Conservation (phyloP, 345 rosid species). For the Pistacia integerrima region DNA sequence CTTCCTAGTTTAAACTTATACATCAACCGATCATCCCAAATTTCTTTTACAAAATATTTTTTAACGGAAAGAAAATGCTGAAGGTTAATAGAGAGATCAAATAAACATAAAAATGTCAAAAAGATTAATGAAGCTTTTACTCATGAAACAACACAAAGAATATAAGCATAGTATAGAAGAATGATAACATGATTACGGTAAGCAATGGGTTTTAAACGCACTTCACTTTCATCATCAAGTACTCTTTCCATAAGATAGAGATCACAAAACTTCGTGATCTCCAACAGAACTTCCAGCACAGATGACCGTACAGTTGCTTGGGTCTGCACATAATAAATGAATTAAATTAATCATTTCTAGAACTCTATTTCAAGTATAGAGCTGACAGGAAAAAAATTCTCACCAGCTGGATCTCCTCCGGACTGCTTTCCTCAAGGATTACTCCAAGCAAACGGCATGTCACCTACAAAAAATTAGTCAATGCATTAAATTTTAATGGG, state of each 20-base stretch:
- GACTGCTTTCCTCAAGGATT: slow-evolving; percentile 82
- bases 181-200: background rate
- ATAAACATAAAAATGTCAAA: background rate
- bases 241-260: slow-evolving; percentile 99
- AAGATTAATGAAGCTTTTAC: background rate
- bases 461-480: slow-evolving; percentile 49
- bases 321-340: slow-evolving; percentile 48
- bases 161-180: slow-evolving; percentile 11
- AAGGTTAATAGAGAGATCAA: background rate
- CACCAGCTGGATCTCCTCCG: slow-evolving; percentile 83
- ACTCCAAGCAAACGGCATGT: slow-evolving; percentile 94
- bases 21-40: background rate
- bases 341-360: slow-evolving; percentile 12
- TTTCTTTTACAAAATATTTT: background rate
- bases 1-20: background rate
- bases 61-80: background rate
- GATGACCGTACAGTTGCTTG: slow-evolving; percentile 90
- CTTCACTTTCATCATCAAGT: slow-evolving; percentile 89
- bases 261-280: slow-evolving; percentile 88
- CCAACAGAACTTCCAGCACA: slow-evolving; percentile 89
- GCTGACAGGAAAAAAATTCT: slow-evolving; percentile 16
- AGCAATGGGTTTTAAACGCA: slow-evolving; percentile 34
- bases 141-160: slow-evolving; percentile 3
- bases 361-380: slow-evolving; percentile 15
- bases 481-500: slow-evolving; percentile 1